Conservation (phyloP, 2,329 filamentous ascomycete species). For the Phoma sp. region DNA sequence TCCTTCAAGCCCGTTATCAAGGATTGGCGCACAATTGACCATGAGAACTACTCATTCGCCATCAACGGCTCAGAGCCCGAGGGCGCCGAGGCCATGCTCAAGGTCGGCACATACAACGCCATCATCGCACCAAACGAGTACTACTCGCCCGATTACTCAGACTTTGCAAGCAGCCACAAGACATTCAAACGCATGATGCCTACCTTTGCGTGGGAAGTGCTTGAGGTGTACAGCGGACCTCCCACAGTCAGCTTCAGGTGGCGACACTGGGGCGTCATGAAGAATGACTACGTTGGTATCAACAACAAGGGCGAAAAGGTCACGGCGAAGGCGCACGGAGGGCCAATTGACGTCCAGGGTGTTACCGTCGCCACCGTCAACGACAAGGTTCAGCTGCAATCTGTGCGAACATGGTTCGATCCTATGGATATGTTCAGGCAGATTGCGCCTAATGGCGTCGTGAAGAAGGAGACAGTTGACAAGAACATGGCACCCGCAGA, state of each 20-base stretch:
- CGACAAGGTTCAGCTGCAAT: constrained; percentile 64
- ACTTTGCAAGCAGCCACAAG: constrained; percentile 72
- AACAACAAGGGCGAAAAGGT: constrained; percentile 71
- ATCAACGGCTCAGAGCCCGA: constrained; percentile 68
- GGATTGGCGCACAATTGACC: constrained; percentile 73
- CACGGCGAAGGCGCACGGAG: constrained; percentile 66
- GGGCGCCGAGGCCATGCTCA: constrained; percentile 69
- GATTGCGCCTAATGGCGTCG: constrained; percentile 61
- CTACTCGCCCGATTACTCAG: constrained; percentile 67
- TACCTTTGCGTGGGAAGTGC: constrained; percentile 73
- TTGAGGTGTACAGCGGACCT: constrained; percentile 72
- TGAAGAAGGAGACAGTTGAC: constrained; percentile 54
- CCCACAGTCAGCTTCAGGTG: constrained; percentile 69
- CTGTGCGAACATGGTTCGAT: constrained; percentile 71
- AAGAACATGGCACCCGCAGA: constrained; percentile 42
- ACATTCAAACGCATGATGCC: constrained; percentile 78
- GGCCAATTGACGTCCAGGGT: constrained; percentile 68
- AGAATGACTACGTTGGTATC: constrained; percentile 69
- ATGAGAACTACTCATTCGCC: constrained; percentile 66
- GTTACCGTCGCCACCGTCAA: constrained; percentile 69
- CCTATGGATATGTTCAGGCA: constrained; percentile 72
- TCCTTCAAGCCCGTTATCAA: constrained; percentile 68
- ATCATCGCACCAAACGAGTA: constrained; percentile 69
- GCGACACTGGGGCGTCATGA: constrained; percentile 74
- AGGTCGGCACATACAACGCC: constrained; percentile 73